Evolutionary conservation across 2,329 filamentous ascomycete genomes (phyloP).

Genomic region (Boeremia lycopersici): DNA sequence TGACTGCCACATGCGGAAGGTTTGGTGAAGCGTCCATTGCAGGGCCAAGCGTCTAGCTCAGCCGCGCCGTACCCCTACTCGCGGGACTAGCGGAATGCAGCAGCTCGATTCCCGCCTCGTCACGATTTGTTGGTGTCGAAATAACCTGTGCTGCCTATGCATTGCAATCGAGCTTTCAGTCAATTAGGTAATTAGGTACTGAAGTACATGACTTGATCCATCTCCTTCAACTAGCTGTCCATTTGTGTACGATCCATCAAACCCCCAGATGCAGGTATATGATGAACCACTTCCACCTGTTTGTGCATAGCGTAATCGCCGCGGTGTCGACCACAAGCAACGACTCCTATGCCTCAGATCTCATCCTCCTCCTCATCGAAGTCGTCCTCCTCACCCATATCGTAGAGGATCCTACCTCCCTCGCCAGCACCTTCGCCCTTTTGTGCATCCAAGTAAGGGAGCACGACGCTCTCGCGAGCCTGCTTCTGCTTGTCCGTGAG

Average conservation of each 20-base stretch:
- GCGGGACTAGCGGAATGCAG: too few relatives aligned
- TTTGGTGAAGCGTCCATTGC: not conserved
- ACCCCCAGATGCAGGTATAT: slow-evolving; percentile 9
- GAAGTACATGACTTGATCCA: too few relatives aligned
- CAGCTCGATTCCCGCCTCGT: too few relatives aligned
- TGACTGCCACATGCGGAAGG: slow-evolving; percentile 1
- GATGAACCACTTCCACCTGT: not conserved
- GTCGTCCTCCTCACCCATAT: slow-evolving; percentile 95
- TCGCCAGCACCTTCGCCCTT: slow-evolving; percentile 72
- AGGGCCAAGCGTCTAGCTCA: not conserved
- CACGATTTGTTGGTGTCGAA: too few relatives aligned
- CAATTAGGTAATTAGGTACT: too few relatives aligned
- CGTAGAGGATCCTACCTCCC: slow-evolving; percentile 91
- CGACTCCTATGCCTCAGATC: slow-evolving; percentile 58
- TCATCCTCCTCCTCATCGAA: slow-evolving; percentile 97
- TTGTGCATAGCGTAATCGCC: not conserved
- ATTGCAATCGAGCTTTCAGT: too few relatives aligned
- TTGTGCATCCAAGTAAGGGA: slow-evolving; percentile 98
- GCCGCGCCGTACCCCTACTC: too few relatives aligned
- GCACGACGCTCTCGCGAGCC: slow-evolving; percentile 84
- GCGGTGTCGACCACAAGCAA: not conserved
- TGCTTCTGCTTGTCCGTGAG: slow-evolving; percentile 88
- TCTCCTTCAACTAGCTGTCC: not conserved
- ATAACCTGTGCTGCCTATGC: too few relatives aligned
- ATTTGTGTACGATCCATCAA: not conserved